Base-by-base conservation (phyloP, 805 yeast species). In the Suhomyces prunicola region DNA sequence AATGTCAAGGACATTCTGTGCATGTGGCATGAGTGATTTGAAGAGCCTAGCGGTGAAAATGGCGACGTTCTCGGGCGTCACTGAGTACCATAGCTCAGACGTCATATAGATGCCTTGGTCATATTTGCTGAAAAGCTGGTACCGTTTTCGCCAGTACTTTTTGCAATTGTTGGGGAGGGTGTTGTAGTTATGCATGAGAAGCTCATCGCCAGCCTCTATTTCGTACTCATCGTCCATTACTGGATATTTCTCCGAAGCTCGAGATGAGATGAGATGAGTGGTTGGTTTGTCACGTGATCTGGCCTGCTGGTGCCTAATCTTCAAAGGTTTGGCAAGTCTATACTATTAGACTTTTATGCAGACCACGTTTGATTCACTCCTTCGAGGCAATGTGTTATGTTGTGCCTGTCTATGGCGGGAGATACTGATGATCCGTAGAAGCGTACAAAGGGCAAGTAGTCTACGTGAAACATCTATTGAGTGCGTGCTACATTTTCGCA, bases 1-100 rank as follows among this genome's bases (percentile, higher is more conserved):
- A 2, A 88, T 77, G 62, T 90, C 97, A 12, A 87, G 65, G 0
- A 85, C 69, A 3, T 70, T 74, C 4, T 57, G 57, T 2, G 82
- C 77, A 0, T 77, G 62, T 0, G 85, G 89, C 22, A 82, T 64
- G 53, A 85, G 76, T 13, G 79, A 76, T 48, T 72, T 67, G 15
- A 85, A 68, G 52, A 82, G 77, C 50, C 78, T 74, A 0, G 91
- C 87, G 0, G 79, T 68, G 59, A 82, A 83, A 5, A 71, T 68
- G 0, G 97, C 94, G 1, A 88, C 71, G 1, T 66, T 61, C 62
- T 92, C 97, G 0, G 96, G 92, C 0, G 98, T 92, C 5, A 90
- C 96, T 52, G 93, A 86, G 67, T 77, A 92, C 94, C 96, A 88
- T 48, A 90, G 75, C 63, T 87, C 94, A 13, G 80, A 73, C 1